Evolutionary conservation across 129 eudicot genomes (phyloP), one percentile per base, ranked within the genome.

Genomic region (Mikania micrantha): DNA sequence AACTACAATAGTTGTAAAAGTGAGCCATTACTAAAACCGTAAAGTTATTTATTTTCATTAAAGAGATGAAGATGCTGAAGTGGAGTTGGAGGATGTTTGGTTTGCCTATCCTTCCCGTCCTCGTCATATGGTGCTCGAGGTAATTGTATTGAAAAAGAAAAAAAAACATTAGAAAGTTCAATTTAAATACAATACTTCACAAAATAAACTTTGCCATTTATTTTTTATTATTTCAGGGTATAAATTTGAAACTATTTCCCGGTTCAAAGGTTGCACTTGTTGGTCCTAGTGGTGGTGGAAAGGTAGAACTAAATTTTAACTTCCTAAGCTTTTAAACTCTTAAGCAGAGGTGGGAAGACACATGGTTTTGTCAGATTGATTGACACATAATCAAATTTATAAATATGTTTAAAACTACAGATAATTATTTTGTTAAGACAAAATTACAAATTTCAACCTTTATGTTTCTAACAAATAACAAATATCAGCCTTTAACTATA

Each of bases 281-380:
- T 57, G 98, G 98, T 78, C 98, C 98, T 70, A 91, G 98, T 80
- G 98, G 98, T 54, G 98, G 96, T 60, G 98, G 98, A 76, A 91
- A 91, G 90, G 98, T 91, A 81, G 5, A 21, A 64, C 50, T 19
- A 22, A 48, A 3, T 71, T 25, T 15, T 25, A 40, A 16, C 31
- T 59, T 60, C 42, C 31, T n/a, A 12, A 15, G 6, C 24, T 52
- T n/a, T 27, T 16, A 65, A 48, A 48, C 39, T 27, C 28, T 4
- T 41, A 6, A 65, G 70, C n/a, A 65, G 29, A n/a, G 58, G 15
- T 67, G 34, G 25, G 6, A 62, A 20, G 40, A 61, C 16, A 6
- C 20, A 15, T 2, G 7, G n/a, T 15, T 62, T 10, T 9, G 49
- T 21, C 49, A 1, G 57, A 9, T 65, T 27, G 48, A 24, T 8